phyloP scores from a whole-genome alignment of 495 filamentous ascomycete species.

The Viridothelium virens region DNA sequence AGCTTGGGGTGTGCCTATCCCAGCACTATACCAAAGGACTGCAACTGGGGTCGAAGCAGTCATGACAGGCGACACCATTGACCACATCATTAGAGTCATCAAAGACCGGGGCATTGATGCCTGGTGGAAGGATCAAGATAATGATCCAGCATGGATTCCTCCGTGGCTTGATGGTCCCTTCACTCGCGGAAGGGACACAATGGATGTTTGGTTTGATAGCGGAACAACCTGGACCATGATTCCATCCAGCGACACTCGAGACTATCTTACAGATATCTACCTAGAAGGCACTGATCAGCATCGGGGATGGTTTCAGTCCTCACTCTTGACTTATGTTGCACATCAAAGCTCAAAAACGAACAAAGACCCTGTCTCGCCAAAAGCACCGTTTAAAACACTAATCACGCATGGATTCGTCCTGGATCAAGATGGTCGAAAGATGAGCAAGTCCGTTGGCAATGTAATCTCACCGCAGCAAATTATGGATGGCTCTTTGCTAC shows the following conservation, averaged over 20 bases:
- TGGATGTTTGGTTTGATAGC: slow-evolving; percentile 99
- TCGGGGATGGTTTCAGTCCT: slow-evolving; percentile 98
- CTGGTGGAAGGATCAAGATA: slow-evolving; percentile 80
- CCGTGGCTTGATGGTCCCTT: slow-evolving; percentile 47
- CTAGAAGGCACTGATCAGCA: slow-evolving; percentile 94
- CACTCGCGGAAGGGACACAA: slow-evolving; percentile 82
- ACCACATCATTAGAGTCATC: slow-evolving; percentile 76
- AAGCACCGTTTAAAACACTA: slow-evolving; percentile 70
- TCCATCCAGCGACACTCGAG: neutral
- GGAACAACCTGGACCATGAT: slow-evolving; percentile 84
- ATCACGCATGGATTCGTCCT: slow-evolving; percentile 95
- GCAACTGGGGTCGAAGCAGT: slow-evolving; percentile 51
- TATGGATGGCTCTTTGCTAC: slow-evolving; percentile 67
- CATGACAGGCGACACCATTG: slow-evolving; percentile 68
- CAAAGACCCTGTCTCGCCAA: slow-evolving; percentile 24
- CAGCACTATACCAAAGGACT: slow-evolving; percentile 68
- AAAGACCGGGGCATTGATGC: slow-evolving; percentile 71
- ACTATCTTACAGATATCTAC: slow-evolving; percentile 63
- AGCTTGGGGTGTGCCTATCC: slow-evolving; percentile 94
- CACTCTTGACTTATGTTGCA: slow-evolving; percentile 76
- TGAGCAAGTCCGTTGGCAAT: slow-evolving; percentile 98
- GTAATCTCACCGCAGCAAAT: slow-evolving; percentile 72
- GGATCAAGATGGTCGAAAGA: slow-evolving; percentile 82
- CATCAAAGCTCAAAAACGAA: slow-evolving; percentile 39
- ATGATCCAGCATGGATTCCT: slow-evolving; percentile 69